A percentile compares a stretch with the other conserved stretches of the same genome.
Evolutionary conservation across 1,284 basidiomycete genomes (phyloP).

Genomic region (Neonothopanus nambi): DNA sequence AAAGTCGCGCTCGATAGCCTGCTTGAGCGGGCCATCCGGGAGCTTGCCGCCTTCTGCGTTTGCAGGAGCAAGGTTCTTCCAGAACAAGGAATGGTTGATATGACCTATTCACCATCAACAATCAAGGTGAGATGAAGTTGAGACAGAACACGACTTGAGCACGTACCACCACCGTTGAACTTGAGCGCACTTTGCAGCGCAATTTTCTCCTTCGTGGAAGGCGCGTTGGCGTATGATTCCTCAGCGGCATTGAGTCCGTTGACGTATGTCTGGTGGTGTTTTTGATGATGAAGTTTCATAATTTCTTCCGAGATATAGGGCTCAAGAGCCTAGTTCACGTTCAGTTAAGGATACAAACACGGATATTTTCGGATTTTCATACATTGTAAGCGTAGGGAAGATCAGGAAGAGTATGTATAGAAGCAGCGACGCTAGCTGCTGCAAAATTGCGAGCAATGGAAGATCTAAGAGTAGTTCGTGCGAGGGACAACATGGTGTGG

Average conservation of each 20-base stretch:
- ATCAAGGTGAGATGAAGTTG: neutral
- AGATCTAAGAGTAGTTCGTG: constrained; percentile 41
- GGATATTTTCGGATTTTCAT: constrained; percentile 25
- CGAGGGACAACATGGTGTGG: constrained; percentile 48
- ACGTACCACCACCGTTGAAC: constrained; percentile 64
- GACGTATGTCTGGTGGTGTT: constrained; percentile 95
- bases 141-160: too few species aligned
- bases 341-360: neutral
- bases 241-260: constrained; percentile 92
- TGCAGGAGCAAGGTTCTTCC: constrained; percentile 88
- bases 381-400: constrained; percentile 92
- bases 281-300: constrained; percentile 93
- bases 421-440: constrained; percentile 33
- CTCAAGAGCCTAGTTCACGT: constrained; percentile 58
- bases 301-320: constrained; percentile 80
- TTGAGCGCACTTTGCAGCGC: constrained; percentile 58
- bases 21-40: constrained; percentile 73
- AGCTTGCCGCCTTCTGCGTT: constrained; percentile 68
- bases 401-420: constrained; percentile 76
- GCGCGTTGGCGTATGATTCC: constrained; percentile 71
- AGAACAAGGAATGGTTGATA: constrained; percentile 94
- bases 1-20: constrained; percentile 83
- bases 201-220: constrained; percentile 79
- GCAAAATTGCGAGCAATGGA: constrained; percentile 40
- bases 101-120: constrained; percentile 58